Conservation (phyloP, 495 filamentous ascomycete species). For the Penicillium paxilli region DNA sequence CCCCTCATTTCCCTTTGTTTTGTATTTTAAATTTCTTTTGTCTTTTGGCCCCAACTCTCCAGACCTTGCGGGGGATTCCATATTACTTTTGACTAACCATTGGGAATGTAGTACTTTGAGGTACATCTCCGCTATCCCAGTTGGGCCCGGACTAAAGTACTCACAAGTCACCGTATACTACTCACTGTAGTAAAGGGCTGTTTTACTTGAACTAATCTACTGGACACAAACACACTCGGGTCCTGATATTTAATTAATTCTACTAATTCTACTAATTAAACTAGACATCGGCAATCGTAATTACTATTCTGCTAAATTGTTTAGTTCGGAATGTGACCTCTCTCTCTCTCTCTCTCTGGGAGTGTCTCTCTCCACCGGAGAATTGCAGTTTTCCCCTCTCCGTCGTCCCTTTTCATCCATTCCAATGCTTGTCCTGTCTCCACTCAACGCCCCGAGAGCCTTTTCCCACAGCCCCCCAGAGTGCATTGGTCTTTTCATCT, state of each 20-base stretch:
- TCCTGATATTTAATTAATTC: no score
- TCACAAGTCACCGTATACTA: no score
- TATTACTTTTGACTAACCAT: neutral
- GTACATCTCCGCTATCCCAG: neutral
- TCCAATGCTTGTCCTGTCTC: neutral
- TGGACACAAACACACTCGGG: no score
- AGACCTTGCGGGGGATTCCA: no score
- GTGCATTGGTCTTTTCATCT: constrained; percentile 20
- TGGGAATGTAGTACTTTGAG: no score
- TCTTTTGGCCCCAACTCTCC: neutral
- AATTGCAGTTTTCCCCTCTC: neutral
- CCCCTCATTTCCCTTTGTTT: neutral
- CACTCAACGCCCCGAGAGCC: neutral
- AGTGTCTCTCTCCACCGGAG: neutral
- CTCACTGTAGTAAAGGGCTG: no score
- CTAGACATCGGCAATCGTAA: neutral
- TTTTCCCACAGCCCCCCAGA: neutral
- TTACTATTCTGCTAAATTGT: neutral
- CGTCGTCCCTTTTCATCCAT: neutral
- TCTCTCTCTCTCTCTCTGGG: no score
- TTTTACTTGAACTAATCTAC: no score
- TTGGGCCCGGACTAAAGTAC: neutral
- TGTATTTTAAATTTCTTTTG: neutral
- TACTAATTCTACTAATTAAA: no score
- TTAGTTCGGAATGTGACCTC: neutral